Conservation (phyloP, 2,329 filamentous ascomycete genomes). For the Fusarium sp. region DNA sequence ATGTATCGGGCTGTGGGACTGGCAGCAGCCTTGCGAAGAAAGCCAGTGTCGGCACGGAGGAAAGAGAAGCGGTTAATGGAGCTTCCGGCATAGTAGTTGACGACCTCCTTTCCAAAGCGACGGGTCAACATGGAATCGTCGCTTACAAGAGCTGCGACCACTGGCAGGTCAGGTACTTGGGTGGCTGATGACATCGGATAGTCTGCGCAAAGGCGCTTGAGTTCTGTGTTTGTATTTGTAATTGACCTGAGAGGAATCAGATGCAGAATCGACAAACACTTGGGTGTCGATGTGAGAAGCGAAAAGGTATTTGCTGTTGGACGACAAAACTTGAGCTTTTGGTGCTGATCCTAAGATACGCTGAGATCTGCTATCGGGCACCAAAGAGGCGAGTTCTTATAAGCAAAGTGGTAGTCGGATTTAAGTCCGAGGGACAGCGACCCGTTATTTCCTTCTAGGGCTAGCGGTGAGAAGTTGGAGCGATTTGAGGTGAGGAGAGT, state of each 20-base stretch:
- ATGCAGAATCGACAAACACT: not conserved
- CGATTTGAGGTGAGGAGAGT: slow-evolving; percentile 9
- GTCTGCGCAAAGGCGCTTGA: slow-evolving; percentile 12
- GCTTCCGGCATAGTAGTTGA: slow-evolving; percentile 86
- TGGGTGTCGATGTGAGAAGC: not conserved
- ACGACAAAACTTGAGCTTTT: not conserved
- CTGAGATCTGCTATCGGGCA: slow-evolving; percentile 15
- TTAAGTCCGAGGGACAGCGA: slow-evolving; percentile 23
- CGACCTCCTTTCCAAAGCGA: slow-evolving; percentile 82
- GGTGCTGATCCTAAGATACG: not conserved
- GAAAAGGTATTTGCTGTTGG: not conserved
- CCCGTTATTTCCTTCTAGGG: slow-evolving; percentile 31
- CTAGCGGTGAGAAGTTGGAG: slow-evolving; percentile 32
- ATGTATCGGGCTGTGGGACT: slow-evolving; percentile 78
- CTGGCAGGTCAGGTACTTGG: slow-evolving; percentile 54
- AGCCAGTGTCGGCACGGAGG: slow-evolving; percentile 76
- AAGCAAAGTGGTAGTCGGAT: slow-evolving; percentile 20
- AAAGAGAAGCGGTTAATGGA: slow-evolving; percentile 85
- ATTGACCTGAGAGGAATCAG: slow-evolving; percentile 7
- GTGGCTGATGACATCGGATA: slow-evolving; percentile 48
- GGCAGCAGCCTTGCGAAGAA: slow-evolving; percentile 74
- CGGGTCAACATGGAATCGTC: slow-evolving; percentile 76
- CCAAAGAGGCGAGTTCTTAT: slow-evolving; percentile 20
- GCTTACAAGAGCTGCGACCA: slow-evolving; percentile 58
- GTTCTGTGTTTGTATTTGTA: slow-evolving; percentile 28